Evolutionary conservation across 148 eudicot species (phyloP).

Genomic region (Suaeda aralocaspica): DNA sequence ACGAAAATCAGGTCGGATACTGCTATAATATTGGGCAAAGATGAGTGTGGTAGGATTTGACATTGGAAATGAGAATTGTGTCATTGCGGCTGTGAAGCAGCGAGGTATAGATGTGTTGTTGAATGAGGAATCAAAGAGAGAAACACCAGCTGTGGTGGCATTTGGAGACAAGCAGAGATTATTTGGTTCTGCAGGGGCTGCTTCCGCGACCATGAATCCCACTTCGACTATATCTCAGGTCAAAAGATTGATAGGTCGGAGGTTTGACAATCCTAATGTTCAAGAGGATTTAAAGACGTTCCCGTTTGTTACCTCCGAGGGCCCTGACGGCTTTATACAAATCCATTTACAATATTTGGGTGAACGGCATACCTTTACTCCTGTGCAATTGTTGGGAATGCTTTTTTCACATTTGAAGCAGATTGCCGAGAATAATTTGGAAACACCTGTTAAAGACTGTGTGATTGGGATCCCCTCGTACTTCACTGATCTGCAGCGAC

Average conservation of each 20-base stretch:
- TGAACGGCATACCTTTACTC: conserved; percentile 51
- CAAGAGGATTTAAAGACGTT: conserved; percentile 58
- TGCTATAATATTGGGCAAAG: conserved; percentile 11
- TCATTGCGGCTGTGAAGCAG: conserved; percentile 68
- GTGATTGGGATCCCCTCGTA: conserved; percentile 86
- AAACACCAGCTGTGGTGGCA: conserved; percentile 76
- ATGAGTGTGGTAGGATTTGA: conserved; percentile 91
- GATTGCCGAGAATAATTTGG: conserved; percentile 66
- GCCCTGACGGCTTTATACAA: conserved; percentile 64
- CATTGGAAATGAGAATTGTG: conserved; percentile 91
- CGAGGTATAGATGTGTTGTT: conserved; percentile 79
- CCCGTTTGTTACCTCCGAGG: conserved; percentile 77
- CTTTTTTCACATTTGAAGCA: conserved; percentile 76
- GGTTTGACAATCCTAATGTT: conserved; percentile 48
- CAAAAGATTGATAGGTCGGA: conserved; percentile 71
- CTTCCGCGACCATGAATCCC: conserved; percentile 81
- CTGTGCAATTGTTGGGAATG: conserved; percentile 91
- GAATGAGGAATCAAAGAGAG: conserved; percentile 83
- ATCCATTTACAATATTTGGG: conserved; percentile 62
- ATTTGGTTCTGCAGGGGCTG: conserved; percentile 81
- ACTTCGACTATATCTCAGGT: conserved; percentile 84
- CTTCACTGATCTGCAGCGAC: conserved; percentile 71
- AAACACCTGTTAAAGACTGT: conserved; percentile 44
- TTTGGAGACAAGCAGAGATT: conserved; percentile 91
- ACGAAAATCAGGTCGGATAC: no score